phyloP scores from a whole-genome alignment of 1,284 basidiomycete genomes.

The Irpex rosettiformis region DNA sequence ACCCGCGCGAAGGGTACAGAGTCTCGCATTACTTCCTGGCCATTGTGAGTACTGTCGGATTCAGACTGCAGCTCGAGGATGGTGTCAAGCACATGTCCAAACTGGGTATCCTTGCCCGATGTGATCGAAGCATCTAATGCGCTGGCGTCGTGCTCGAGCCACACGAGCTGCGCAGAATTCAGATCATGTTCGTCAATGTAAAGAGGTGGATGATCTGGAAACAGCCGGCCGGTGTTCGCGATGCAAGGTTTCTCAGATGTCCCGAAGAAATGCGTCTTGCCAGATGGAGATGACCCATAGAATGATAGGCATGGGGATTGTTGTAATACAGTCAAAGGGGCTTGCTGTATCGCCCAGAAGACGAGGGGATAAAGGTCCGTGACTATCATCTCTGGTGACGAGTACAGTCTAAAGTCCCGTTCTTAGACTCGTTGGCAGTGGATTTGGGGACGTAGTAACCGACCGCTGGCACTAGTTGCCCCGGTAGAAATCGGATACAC shows the following conservation, averaged over 20 bases:
- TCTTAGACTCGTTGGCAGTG: too few relatives aligned
- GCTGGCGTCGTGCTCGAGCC: slow-evolving; percentile 53
- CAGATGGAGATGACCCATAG: slow-evolving; percentile 10
- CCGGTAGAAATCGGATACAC: neutral
- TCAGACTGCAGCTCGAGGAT: neutral
- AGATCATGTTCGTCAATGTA: neutral
- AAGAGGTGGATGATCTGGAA: neutral
- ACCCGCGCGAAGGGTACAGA: neutral
- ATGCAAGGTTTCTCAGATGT: slow-evolving; percentile 7
- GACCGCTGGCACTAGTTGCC: neutral
- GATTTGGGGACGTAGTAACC: neutral
- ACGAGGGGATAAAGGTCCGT: neutral
- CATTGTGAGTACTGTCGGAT: neutral
- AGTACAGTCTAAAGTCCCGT: neutral
- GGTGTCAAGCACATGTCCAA: neutral
- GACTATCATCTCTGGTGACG: neutral
- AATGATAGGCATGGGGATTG: slow-evolving; percentile 8
- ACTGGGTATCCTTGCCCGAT: slow-evolving; percentile 12
- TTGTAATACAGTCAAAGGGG: neutral
- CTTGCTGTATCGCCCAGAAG: neutral
- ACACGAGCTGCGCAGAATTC: slow-evolving; percentile 43
- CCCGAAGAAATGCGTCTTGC: slow-evolving; percentile 10
- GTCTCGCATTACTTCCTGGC: neutral
- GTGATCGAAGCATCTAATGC: slow-evolving; percentile 38
- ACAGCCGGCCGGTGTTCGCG: neutral